Percentiles rank a stretch among this genome's conserved stretches.
Conservation (phyloP, 2,329 filamentous ascomycete genomes). For the Diplocarpon rosae region DNA sequence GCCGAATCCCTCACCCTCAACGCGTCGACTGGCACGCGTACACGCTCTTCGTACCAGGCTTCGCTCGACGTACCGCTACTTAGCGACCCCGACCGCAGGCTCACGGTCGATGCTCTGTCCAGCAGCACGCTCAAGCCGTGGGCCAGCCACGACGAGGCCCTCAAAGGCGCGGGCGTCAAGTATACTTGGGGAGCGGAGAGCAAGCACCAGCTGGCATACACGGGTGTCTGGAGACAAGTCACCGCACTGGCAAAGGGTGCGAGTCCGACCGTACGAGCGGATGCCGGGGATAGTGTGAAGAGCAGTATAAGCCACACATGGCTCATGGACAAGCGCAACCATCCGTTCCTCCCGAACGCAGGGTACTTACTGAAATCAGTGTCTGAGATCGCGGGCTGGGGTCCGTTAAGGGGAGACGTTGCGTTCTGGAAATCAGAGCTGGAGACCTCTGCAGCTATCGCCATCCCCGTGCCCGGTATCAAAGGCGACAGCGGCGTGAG, state of each 20-base stretch:
- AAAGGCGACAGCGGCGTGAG: slow-evolving; percentile 64
- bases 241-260: slow-evolving; percentile 67
- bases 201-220: slow-evolving; percentile 69
- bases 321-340: slow-evolving; percentile 69
- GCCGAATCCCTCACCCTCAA: slow-evolving; percentile 84
- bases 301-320: slow-evolving; percentile 76
- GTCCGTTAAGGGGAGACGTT: slow-evolving; percentile 75
- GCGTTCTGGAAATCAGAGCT: slow-evolving; percentile 90
- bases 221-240: slow-evolving; percentile 76
- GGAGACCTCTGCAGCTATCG: slow-evolving; percentile 66
- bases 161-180: slow-evolving; percentile 67
- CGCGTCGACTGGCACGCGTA: slow-evolving; percentile 79
- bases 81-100: slow-evolving; percentile 70
- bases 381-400: slow-evolving; percentile 78
- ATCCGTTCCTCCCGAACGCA: slow-evolving; percentile 69
- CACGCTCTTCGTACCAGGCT: slow-evolving; percentile 82
- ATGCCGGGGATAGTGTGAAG: slow-evolving; percentile 87
- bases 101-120: slow-evolving; percentile 69
- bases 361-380: slow-evolving; percentile 73
- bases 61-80: slow-evolving; percentile 73
- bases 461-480: slow-evolving; percentile 61
- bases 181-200: slow-evolving; percentile 62
- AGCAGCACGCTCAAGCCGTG: slow-evolving; percentile 83
- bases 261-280: slow-evolving; percentile 68
- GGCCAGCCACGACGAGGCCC: slow-evolving; percentile 85